Evolutionary conservation across 2,329 filamentous ascomycete species (phyloP), one percentile per base, ranked within the genome.

Genomic region (Colletotrichum plurivorum): DNA sequence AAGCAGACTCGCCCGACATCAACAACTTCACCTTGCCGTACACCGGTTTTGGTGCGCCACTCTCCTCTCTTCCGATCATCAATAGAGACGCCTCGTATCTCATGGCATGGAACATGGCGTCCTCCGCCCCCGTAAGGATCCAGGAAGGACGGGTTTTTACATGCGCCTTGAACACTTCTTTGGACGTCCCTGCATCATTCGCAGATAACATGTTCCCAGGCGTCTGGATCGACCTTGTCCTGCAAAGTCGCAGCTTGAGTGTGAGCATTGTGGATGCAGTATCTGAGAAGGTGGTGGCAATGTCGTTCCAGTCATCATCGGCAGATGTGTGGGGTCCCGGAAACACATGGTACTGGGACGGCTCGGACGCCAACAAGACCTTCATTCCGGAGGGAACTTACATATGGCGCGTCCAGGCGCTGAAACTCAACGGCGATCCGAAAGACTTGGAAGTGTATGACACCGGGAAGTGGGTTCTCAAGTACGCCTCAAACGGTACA

Each of bases 341-440:
- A 2, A n/a, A 27, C 5, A 22, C 16, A 0, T 68, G 65, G 65
- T 68, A 64, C 10, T 64, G 65, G 65, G 53, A 68, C 2, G 65
- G 65, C 1, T 49, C 60, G 6, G 65, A 68, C 10, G 65, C 10
- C 2, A 49, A 64, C n/a, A 68, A 64, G 25, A 20, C 46, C 1
- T 57, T 41, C 16, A 20, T 64, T 4, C 53, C 65, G 1, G 46
- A 46, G 3, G 65, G 65, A 3, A 68, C 16, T 2, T 64, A 64
- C 25, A 43, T 41, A 6, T 68, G 60, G 65, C 48, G 41, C 4
- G 46, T 64, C 4, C 58, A 54, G 39, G 15, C 65, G 7, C 53
- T 52, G 1, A 63, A 15, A 22, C 1, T 68, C 25, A 52, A 54
- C 31, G 65, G 45, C 0, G 15, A 64, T 4, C 53, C 46, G 2